Evolutionary conservation across 441 rosid genomes (phyloP), one percentile per base, ranked within the genome.

Genomic region (Gossypium gossypioides): DNA sequence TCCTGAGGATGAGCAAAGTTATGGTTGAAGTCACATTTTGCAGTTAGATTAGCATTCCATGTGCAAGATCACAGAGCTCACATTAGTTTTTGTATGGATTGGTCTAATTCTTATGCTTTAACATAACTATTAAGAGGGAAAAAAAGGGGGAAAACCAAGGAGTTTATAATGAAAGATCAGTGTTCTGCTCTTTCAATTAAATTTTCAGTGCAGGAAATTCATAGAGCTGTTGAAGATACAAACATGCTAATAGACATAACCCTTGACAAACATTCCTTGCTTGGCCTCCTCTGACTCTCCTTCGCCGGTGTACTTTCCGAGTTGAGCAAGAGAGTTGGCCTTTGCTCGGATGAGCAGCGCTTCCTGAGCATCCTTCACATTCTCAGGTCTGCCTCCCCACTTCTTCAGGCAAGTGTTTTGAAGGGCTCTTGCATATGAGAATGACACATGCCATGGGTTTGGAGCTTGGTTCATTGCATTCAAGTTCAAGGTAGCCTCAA

Each of bases 271-370:
- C 97, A 89, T 84, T 46, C 88, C 96, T 78, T 87, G 73, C 86
- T 91, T 93, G 77, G 98, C 98, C 25, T 91, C 98, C 60, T 93
- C 97, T 0, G 96, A 88, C 81, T 93, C 97, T 19, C 91, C 94
- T 74, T 91, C 92, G 0, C 92, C 91, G 0, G 90, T 87, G 90
- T 91, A 93, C 75, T 90, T 90, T 13, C 96, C 97, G 1, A 90
- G 93, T 93, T 89, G 97, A 79, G 96, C 97, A 25, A 87, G 79
- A 10, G 97, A 93, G 84, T 93, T 93, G 73, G 97, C 91, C 59
- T 79, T 84, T 77, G 97, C 97, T 10, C 96, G 83, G 69, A 76
- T 10, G 24, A 93, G 86, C 65, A 93, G 85, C 1, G 76, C 7
- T 2, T 88, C 89, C 79, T 93, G 97, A 79, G 97, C 98, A 0